These are phyloP conservation scores for Colletotrichum sp. DNA, from an alignment of 2,329 filamentous ascomycete genomes.

Conservation along the genomic window DNA sequence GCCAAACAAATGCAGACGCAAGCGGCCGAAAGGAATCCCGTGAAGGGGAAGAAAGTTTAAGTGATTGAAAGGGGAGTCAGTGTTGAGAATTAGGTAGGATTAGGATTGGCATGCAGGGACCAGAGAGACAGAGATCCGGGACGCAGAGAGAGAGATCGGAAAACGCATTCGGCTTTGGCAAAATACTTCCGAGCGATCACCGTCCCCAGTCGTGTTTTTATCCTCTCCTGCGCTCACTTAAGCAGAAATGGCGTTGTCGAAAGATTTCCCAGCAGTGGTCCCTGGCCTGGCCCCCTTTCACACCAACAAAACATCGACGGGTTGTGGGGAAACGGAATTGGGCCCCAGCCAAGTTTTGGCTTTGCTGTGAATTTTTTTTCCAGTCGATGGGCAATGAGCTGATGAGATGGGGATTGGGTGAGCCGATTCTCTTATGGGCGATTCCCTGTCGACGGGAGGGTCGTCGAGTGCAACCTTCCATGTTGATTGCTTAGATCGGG, in stretches of 20 bases:
- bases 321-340: background rate
- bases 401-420: background rate
- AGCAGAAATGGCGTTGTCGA: slow-evolving; percentile 12
- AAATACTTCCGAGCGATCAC: slow-evolving; percentile 1
- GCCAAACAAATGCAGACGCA: background rate
- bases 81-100: background rate
- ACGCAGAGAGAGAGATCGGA: background rate
- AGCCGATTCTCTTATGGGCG: background rate
- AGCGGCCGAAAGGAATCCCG: background rate
- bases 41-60: background rate
- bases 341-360: background rate
- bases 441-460: background rate
- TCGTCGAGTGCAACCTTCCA: background rate
- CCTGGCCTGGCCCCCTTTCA: background rate
- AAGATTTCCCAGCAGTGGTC: background rate
- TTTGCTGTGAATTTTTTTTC: background rate
- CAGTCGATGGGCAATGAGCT: background rate
- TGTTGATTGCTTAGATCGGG: background rate
- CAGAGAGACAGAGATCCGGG: background rate
- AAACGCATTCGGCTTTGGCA: slow-evolving; percentile 2
- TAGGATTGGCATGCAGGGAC: slow-evolving; percentile 6
- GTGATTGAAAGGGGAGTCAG: background rate
- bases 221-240: background rate
- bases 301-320: background rate
- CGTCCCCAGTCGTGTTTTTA: background rate